These are phyloP conservation scores for Penicillium sclerotigenum DNA, from an alignment of 2,329 filamentous ascomycete genomes.

Conservation along the genomic window DNA sequence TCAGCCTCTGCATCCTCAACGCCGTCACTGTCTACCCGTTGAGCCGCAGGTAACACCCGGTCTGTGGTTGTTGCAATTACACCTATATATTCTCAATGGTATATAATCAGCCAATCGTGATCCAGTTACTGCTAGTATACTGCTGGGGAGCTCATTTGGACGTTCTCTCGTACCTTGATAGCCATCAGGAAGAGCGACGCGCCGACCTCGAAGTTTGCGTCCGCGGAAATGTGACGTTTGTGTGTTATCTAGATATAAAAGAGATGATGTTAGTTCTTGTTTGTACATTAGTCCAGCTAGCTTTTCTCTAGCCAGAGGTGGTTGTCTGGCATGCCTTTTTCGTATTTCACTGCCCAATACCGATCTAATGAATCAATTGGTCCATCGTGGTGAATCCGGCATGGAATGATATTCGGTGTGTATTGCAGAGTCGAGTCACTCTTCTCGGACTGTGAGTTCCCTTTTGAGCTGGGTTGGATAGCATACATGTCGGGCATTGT, in stretches of 20 bases:
- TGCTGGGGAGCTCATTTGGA: not conserved
- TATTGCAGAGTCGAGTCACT: slow-evolving; percentile 36
- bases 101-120: not conserved
- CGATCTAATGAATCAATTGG: slow-evolving; percentile 60
- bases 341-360: slow-evolving; percentile 62
- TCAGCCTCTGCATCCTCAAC: slow-evolving; percentile 48
- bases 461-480: slow-evolving; percentile 31
- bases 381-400: slow-evolving; percentile 75
- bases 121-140: not conserved
- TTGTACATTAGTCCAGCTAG: too few relatives aligned
- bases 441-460: slow-evolving; percentile 17
- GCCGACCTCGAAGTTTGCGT: slow-evolving; percentile 69
- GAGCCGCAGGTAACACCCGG: slow-evolving; percentile 25
- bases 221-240: slow-evolving; percentile 71
- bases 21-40: slow-evolving; percentile 40
- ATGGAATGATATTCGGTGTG: slow-evolving; percentile 73
- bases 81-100: slow-evolving; percentile 42
- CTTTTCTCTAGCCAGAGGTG: not conserved
- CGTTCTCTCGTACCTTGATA: slow-evolving; percentile 54
- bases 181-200: slow-evolving; percentile 64
- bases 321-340: slow-evolving; percentile 36
- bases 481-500: slow-evolving; percentile 35
- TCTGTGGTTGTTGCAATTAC: slow-evolving; percentile 55
- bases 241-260: slow-evolving; percentile 25
- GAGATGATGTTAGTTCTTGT: not conserved